Base-by-base conservation (phyloP, 2,329 filamentous ascomycete genomes). In the Neofusicoccum parvum region DNA sequence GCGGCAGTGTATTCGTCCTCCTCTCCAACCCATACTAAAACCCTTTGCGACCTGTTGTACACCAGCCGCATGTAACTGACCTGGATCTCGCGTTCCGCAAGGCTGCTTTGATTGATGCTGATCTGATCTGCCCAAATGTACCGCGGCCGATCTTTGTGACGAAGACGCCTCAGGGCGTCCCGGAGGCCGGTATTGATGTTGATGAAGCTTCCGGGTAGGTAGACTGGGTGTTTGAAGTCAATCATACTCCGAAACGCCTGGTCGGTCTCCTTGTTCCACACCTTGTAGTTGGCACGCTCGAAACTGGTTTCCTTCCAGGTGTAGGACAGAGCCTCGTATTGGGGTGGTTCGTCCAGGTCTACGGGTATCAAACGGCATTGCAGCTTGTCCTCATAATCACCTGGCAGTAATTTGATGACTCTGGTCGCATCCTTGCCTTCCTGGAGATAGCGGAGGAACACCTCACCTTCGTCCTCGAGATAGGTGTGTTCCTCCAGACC, bases 311-410 rank as follows among this genome's bases (percentile, higher is more conserved):
- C 46, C 46, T 23, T 50, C 69, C 68, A 72, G 0, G 68, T 70
- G n/a, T 71, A 71, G 1, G 70, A 72, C 1, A 71, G 48, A 3
- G 69, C 70, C 7, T 45, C 37, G 48, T 67, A 71, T 3, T 58
- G 5, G 7, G 67, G 67, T 11, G 59, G 20, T 20, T 62, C 65
- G 3, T 37, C 43, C 3, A 72, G 58, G 11, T 43, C 27, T 36
- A 68, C 64, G 11, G 60, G 45, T 1, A 17, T 60, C 3, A 71
- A 36, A 3, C 17, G 64, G 48, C 69, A 70, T 17, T 17, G 43
- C 6, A 71, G 20, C 14, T 32, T 32, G 6, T 50, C 20, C 23
- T 43, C n/a, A 4, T 15, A n/a, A 14, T 41, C 17, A 6, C 43
- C 43, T 17, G 51, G 51, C 11, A 36, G 12, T 17, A 45, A 27